Base-by-base conservation (phyloP, 2,329 filamentous ascomycete species). In the Aspergillus persii region DNA sequence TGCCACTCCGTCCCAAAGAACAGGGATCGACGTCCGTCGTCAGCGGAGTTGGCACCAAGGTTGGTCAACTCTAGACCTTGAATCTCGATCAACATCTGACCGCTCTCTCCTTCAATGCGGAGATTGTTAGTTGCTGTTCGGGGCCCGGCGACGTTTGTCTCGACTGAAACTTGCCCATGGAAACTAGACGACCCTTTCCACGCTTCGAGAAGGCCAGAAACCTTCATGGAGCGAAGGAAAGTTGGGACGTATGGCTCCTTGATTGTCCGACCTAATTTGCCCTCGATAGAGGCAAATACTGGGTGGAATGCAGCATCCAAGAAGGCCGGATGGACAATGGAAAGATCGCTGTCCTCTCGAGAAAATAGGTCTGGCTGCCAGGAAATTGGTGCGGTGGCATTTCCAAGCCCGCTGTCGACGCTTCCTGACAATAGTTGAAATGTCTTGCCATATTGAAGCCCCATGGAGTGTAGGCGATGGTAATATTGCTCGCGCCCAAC, bases 401-500 rank as follows among this genome's bases (percentile, higher is more conserved):
- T 47, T 8, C 53, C 41, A 5, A 46, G 53, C 8, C 53, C 53
- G 4, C 33, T 46, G 26, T 54, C 53, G 29, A 54, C 39, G 53
- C n/a, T 48, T 5, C 41, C 53, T 3, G 23, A 47, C 15, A 54
- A 8, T 8, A 54, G 44, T 4, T 46, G 53, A 23, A 54, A 54
- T 4, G 30, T 44, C 9, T 54, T 33, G 2, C 53, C 53, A 18
- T 54, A 54, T 30, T 54, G 44, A 7, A 54, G 53, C 11, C 53
- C 53, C 26, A 54, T 48, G 15, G 30, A 30, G 30, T 18, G 23
- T 9, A 54, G 53, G 11, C 41, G 53, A 18, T 44, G 41, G 31
- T 54, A 54, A 15, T 48, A 54, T 47, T 47, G 44, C 9, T 47
- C 44, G 27, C 53, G 53, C 31, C 41, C 47, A n/a, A 48, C 41